Base-by-base conservation (phyloP, 805 yeast genomes). In the Cyberlindnera mrakii region DNA sequence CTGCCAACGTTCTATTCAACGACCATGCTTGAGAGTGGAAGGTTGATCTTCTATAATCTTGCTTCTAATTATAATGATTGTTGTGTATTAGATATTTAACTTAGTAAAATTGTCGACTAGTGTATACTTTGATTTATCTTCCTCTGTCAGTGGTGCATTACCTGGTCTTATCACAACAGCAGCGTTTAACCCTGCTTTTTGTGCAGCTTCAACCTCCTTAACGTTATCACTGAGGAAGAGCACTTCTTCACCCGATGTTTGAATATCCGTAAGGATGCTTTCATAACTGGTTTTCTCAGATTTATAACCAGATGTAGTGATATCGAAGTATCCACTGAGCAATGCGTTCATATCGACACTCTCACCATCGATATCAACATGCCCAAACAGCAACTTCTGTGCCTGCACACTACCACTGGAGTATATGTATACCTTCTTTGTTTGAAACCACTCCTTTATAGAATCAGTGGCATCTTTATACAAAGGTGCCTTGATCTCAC, bases 391-490 rank as follows among this genome's bases (percentile, higher is more conserved):
- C 47, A 90, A 65, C 53, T 81, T 83, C 54, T 90, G 98, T 0
- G 97, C 97, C 46, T 80, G 75, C 19, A 90, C 78, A 35, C 93
- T 82, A 0, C 98, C 98, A 23, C 95, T 85, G 0, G 96, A 88
- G 64, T 90, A 90, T 16, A 90, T 87, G 57, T 72, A 85, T 0
- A 87, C 65, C 3, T 65, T 64, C 29, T 49, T 51, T 1, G 54
- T 49, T 4, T 37, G 34, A 1, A 54, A 45, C 76, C 80, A 74
- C 3, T 54, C 43, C 39, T 67, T 51, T 41, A 89, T 75, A 35
- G 75, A 73, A 0, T 64, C 64, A 37, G 85, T 70, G 1, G 93
- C 90, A 61, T 90, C 98, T 0, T 52, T 56, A 56, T 78, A 90
- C 5, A 90, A 58, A 0, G 96, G 96, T 0, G 95, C 93, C 51